Conservation (phyloP, 331 rosid species). For the Pyrus hybrid region DNA sequence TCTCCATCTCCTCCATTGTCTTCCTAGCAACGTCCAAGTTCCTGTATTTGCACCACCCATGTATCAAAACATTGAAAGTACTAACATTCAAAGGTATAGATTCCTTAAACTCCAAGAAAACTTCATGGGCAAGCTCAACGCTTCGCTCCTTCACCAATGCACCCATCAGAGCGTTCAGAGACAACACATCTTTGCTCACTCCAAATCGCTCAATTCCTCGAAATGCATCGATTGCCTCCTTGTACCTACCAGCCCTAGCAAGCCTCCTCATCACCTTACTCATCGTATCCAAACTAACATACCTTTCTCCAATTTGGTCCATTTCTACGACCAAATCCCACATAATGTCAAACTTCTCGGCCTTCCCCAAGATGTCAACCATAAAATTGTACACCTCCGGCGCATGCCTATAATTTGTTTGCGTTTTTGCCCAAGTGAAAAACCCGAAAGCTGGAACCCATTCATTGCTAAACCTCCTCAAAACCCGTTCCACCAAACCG, state of each 20-base stretch:
- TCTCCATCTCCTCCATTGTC: conserved; percentile 64
- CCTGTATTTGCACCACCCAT: conserved; percentile 70
- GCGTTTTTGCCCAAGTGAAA: conserved; percentile 70
- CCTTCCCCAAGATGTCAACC: conserved; percentile 64
- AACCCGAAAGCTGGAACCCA: conserved; percentile 64
- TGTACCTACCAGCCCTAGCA: conserved; percentile 33
- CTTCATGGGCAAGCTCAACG: conserved; percentile 54
- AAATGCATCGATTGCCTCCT: conserved; percentile 59
- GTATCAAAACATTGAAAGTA: conserved; percentile 59
- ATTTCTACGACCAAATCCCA: conserved; percentile 71
- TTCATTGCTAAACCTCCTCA: conserved; percentile 52
- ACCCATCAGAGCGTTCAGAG: conserved; percentile 48
- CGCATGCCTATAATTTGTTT: conserved; percentile 54
- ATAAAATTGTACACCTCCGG: conserved; percentile 40
- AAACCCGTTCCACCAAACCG: conserved; percentile 37
- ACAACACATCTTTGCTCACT: conserved; percentile 28
- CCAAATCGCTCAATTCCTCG: conserved; percentile 35
- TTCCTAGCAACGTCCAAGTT: conserved; percentile 48
- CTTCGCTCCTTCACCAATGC: conserved; percentile 59
- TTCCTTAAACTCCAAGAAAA: conserved; percentile 47
- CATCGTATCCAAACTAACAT: conserved; percentile 50
- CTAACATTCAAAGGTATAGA: conserved; percentile 23
- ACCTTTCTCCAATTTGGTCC: conserved; percentile 34
- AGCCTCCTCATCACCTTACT: conserved; percentile 50
- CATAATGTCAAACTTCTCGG: conserved; percentile 33